Evolutionary conservation across 192 early-diverging fungal genomes (phyloP), one percentile per base, ranked within the genome.

Genomic region (Thoreauomyces humboldtii): DNA sequence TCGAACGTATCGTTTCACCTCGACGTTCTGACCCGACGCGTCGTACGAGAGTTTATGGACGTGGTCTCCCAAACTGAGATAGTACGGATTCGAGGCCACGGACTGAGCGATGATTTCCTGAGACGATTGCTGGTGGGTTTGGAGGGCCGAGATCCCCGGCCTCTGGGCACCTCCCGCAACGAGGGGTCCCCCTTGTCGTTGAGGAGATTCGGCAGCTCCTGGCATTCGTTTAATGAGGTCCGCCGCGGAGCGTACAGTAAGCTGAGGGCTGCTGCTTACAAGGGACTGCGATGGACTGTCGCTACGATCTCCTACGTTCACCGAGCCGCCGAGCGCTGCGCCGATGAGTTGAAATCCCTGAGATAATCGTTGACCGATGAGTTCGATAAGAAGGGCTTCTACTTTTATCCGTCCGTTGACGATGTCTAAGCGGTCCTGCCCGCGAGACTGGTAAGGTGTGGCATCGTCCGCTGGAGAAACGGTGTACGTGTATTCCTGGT

Each of bases 341-440:
- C 55, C 35, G 53, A 96, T 87, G 12, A 96, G 77, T 73, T 96
- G 94, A 68, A 93, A 97, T 24, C 94, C 94, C 70, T 98, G 93
- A 35, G 87, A 80, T 37, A 98, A 63, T n/a, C 96, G 83, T 73
- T 94, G 93, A 29, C 83, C 83, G 9, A 96, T 82, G 70, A 98
- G 80, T 71, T 98, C 94, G 22, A 82, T 80, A 33, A 96, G 76
- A 35, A 96, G 59, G 11, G 51, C 41, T 42, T 76, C 80, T 32
- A 78, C 68, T 44, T 66, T 61, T 37, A 72, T 54, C 21, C 42
- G 59, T 6, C 43, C 50, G 21, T 46, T 34, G 19, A 50, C 7
- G 14, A 7, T 28, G 0, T 45, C 55, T 29, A 47, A 29, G 27
- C 51, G 37, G 5, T 59, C 64, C 6, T 21, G 45, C 14, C 52